Evolutionary conservation across 1,284 basidiomycete species (phyloP).

Genomic region (Caloboletus firmus): DNA sequence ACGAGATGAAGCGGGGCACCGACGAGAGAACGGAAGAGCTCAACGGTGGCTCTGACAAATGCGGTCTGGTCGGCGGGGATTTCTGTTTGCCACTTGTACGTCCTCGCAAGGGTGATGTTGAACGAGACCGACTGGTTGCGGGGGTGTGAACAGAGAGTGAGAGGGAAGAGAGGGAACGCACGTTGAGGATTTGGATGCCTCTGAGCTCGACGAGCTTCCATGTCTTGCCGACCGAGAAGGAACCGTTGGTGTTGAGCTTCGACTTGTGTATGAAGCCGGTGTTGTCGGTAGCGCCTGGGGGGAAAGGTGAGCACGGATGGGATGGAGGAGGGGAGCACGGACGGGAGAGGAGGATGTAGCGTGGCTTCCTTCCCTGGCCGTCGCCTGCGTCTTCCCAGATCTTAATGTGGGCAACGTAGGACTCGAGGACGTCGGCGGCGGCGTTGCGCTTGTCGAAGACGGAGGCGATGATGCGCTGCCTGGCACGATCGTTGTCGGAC

Average conservation of each 20-base stretch:
- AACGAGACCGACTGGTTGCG: slow-evolving; percentile 60
- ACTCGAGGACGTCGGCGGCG: slow-evolving; percentile 65
- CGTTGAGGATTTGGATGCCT: slow-evolving; percentile 73
- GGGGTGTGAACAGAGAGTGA: slow-evolving; percentile 6
- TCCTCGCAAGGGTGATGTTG: slow-evolving; percentile 79
- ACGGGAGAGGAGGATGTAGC: slow-evolving; percentile 88
- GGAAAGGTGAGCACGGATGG: slow-evolving; percentile 14
- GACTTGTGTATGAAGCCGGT: slow-evolving; percentile 90
- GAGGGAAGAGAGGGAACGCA: slow-evolving; percentile 32
- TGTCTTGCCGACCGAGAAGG: slow-evolving; percentile 97
- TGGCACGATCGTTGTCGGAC: slow-evolving; percentile 53
- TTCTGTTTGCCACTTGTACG: slow-evolving; percentile 88
- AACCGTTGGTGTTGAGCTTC: slow-evolving; percentile 91
- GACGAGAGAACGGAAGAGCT: slow-evolving; percentile 67
- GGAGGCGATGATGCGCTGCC: slow-evolving; percentile 76
- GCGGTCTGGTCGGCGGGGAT: slow-evolving; percentile 64
- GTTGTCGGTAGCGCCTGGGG: slow-evolving; percentile 61
- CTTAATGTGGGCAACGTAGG: slow-evolving; percentile 83
- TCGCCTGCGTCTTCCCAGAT: slow-evolving; percentile 84
- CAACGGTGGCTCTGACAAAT: slow-evolving; percentile 70
- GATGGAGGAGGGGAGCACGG: slow-evolving; percentile 39
- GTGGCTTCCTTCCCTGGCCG: slow-evolving; percentile 69
- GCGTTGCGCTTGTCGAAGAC: slow-evolving; percentile 76
- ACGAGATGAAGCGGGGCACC: slow-evolving; percentile 54
- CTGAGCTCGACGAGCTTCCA: slow-evolving; percentile 87